Conservation (phyloP, 78 protist genomes). For the Guillardia theta region DNA sequence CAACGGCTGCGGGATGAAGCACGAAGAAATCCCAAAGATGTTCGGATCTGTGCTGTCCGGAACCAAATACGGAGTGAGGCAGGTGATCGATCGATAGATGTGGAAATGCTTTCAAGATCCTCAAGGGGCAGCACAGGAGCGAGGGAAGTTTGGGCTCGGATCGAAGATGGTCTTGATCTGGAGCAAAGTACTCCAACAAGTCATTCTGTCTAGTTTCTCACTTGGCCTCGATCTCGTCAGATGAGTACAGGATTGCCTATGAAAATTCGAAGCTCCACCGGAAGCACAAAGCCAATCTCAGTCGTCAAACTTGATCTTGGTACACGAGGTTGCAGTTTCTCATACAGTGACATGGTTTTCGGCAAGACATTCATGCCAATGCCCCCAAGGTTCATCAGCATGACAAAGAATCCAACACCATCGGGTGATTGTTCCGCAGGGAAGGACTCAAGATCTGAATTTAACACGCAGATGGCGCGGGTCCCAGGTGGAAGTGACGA, state of each 20-base stretch:
- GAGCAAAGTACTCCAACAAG: background rate
- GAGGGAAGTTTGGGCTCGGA: background rate
- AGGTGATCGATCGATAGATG: background rate
- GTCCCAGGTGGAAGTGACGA: background rate
- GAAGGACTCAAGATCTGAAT: too few relatives aligned
- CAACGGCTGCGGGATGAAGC: constrained; percentile 10
- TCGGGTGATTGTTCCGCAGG: too few relatives aligned
- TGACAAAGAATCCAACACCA: background rate
- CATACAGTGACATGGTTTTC: too few relatives aligned
- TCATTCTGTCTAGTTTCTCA: too few relatives aligned
- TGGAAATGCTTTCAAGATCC: background rate
- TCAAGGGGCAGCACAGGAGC: background rate
- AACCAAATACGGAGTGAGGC: background rate
- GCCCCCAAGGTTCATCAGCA: background rate
- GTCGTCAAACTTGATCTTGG: background rate
- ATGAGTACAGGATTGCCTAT: background rate
- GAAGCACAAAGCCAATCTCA: background rate
- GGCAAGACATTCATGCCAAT: background rate
- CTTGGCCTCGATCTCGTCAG: background rate
- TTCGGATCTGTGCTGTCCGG: constrained; percentile 5
- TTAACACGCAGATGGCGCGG: background rate
- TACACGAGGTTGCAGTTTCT: background rate
- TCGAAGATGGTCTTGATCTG: constrained; percentile 16
- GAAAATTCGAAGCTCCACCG: background rate
- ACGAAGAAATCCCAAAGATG: background rate